Base-by-base conservation (phyloP, 768 basidiomycete genomes). In the Podaxis pistillaris region DNA sequence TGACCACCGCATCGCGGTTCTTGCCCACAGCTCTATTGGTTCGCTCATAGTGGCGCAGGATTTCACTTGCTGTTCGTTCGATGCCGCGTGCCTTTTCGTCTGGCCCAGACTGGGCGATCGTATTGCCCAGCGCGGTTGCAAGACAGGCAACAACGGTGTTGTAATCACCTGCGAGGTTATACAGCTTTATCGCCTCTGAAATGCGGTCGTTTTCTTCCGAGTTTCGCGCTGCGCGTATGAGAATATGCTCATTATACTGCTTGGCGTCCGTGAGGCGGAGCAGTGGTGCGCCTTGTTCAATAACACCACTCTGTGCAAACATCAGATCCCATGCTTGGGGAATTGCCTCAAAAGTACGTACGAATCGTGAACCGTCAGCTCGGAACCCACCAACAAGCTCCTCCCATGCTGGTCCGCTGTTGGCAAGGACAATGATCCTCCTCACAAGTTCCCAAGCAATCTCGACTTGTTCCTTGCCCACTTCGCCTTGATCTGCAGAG, bases 311-410 rank as follows among this genome's bases (percentile, higher is more conserved):
- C 94, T 96, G 70, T 19, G 17, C 40, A 11, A 19, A 63, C 56
- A 51, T 36, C 9, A 49, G 58, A 15, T 30, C 19, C 13, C 38
- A 41, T 44, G 9, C 12, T 22, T 41, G 52, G 38, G 1, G 13
- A 50, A 54, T 61, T 50, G 24, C 33, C 58, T 54, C 17, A 62
- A 59, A 59, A 17, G 3, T 5, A 86, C 91, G 70, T 73, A 94
- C 93, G 74, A 90, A 91, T 79, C 86, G 83, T n/a, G 92, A 88
- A 3, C 95, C 95, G 67, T 99, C 96, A 4, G 87, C 78, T 65
- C 91, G 82, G 69, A 96, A 91, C 9, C 93, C 94, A n/a, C 96
- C 96, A 2, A 98, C 89, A 17, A 99, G 85, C 72, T 93, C 92
- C 53, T 95, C 91, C 93, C 96, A 98, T 15, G 83, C 89, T 5